Base-by-base conservation (phyloP, 352 stramenopile genomes). In the Phytophthora hybrid region DNA sequence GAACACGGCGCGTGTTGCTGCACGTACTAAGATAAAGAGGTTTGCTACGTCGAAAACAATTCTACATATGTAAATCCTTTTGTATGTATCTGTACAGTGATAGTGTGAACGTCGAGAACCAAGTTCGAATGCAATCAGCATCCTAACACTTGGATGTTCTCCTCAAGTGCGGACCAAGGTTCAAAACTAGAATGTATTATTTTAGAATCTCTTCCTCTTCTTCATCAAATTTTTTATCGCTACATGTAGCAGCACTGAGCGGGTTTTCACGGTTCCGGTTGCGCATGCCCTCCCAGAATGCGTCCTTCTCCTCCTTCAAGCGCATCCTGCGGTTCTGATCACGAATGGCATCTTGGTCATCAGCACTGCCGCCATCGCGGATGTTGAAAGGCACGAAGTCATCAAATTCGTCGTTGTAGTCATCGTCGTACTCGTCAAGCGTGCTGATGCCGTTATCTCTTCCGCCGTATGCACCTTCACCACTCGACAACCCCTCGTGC, bases 371-470 rank as follows among this genome's bases (percentile, higher is more conserved):
- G 14, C 74, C 66, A 49, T 90, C 85, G 14, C 81, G 70, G 31
- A 91, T 72, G 55, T 80, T 77, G 51, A 92, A 90, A 19, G 83
- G 85, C 53, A 89, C 85, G 54, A 93, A 93, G 62, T 96, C 89
- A n/a, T 93, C 89, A 56, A 93, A 91, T 64, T 96, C 89, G 63
- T 96, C 89, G 63, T 93, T 93, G 77, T 94, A 96, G 62, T 96
- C 89, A 69, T 95, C 89, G 60, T 96, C 82, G 59, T 91, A 93
- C 69, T 93, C 85, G 54, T 91, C 81, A 11, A 86, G 47, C 21
- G 73, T 74, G 9, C 1, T 26, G 23, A 75, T 66, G 3, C 58
- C 66, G 63, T 81, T 74, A 47, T 78, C 26, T 61, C 34, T 18
- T 61, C 14, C 34, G 32, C 19, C 31, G 29, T 59, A 68, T 18